phyloP scores from a whole-genome alignment of 164 flowering plant genomes.

The Buxus sempervirens region DNA sequence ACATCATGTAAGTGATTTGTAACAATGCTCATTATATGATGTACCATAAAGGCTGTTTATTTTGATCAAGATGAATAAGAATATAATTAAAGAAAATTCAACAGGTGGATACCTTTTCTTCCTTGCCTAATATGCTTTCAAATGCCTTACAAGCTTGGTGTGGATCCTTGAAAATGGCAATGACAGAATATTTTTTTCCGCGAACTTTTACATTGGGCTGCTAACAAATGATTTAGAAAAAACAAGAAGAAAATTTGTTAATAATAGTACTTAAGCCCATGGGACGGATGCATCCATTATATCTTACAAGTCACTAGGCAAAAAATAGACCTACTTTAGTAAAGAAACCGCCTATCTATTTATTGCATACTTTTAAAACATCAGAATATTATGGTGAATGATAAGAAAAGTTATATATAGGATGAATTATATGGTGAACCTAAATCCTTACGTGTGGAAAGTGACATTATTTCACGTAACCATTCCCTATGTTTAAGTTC shows the following conservation, averaged over 20 bases:
- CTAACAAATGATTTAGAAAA: constrained; percentile 11
- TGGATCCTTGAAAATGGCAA: constrained; percentile 43
- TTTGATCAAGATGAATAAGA: background rate
- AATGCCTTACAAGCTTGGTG: constrained; percentile 51
- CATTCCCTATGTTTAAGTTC: background rate
- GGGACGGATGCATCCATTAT: background rate
- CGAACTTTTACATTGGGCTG: constrained; percentile 35
- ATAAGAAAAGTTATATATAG: no score
- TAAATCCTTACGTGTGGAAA: no score
- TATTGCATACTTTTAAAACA: background rate
- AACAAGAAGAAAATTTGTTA: background rate
- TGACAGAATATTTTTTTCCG: constrained; percentile 35
- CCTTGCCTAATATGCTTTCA: constrained; percentile 39
- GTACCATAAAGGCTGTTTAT: background rate
- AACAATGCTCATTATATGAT: background rate
- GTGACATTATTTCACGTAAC: background rate
- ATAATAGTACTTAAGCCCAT: background rate
- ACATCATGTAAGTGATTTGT: background rate
- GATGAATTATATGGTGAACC: no score
- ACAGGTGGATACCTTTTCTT: constrained; percentile 37
- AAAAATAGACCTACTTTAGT: background rate
- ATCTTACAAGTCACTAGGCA: background rate
- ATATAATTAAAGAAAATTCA: background rate
- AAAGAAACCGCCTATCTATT: background rate
- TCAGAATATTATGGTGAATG: background rate